Evolutionary conservation across 495 filamentous ascomycete genomes (phyloP), one percentile per base, ranked within the genome.

Genomic region (Xylaria scruposa): DNA sequence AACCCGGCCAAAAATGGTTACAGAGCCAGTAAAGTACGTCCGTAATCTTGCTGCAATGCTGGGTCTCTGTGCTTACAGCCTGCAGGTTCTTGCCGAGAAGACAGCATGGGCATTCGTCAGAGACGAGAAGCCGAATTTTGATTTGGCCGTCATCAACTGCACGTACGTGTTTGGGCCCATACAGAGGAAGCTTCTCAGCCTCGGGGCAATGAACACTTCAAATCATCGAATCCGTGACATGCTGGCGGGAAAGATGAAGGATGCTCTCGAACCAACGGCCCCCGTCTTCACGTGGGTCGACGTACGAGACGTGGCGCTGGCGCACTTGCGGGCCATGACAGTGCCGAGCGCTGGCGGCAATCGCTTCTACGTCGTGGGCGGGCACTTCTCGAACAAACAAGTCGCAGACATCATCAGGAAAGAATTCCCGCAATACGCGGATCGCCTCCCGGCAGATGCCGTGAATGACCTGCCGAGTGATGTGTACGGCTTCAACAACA

Each of bases 251-350:
- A 73, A 74, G 40, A 76, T 77, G 78, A 70, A 71, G 10, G 46
- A 56, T 2, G 76, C 59, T 0, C 76, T 85, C 17, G 59, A 47
- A 1, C 78, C 82, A 1, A 84, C 81, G 4, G 77, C 78, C 0
- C 84, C 83, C 0, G 83, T 85, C 0, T 87, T 86, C 24, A 76
- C 70, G 38, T 74, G 66, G 61, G 70, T 67, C 58, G 85, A 87
- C 69, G 85, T 86, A 15, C 79, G 85, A 10, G 85, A 87, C 60
- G 83, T 86, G n/a, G 84, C 84, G 1, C 56, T 78, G 5, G 81
- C 83, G 0, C 85, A 85, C 81, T 63, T 72, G 15, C 75, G 74
- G 8, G 82, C 84, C 6, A 69, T 86, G 74, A 78, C 73, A 4
- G 66, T 79, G 1, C 78, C 80, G 0, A 78, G 80, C 46, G 85